Evolutionary conservation across 306 rosid genomes (phyloP).

Genomic region (Elaeagnus macrophylla): DNA sequence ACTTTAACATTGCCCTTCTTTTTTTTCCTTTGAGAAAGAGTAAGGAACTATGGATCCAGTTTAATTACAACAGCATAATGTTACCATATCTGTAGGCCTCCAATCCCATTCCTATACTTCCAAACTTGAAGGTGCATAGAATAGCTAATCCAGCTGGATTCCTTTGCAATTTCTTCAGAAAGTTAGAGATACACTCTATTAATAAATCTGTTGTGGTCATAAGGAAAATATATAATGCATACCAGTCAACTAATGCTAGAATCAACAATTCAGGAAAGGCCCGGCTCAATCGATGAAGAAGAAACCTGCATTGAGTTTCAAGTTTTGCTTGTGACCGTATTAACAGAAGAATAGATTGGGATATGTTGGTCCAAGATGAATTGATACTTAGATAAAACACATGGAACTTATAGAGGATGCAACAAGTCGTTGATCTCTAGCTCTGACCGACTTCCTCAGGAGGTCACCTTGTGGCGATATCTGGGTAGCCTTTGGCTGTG

Average conservation of each 20-base stretch:
- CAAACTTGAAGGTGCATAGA: conserved; percentile 75
- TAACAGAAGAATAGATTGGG: conserved; percentile 1
- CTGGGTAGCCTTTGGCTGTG: conserved; percentile 95
- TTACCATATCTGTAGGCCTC: conserved; percentile 86
- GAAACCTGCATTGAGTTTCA: conserved; percentile 37
- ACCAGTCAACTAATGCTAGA: conserved; percentile 87
- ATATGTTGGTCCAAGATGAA: background rate
- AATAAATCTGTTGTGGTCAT: background rate
- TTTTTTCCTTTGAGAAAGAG: conserved; percentile 9
- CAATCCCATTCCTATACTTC: conserved; percentile 86
- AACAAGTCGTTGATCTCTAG: background rate
- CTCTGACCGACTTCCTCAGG: conserved; percentile 11
- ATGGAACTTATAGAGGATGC: background rate
- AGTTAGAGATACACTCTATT: background rate
- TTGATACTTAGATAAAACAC: background rate
- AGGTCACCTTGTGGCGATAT: conserved; percentile 71
- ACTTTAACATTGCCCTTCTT: background rate
- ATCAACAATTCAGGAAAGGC: conserved; percentile 73
- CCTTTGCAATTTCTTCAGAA: conserved; percentile 24
- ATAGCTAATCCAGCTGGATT: conserved; percentile 95
- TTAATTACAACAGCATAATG: background rate
- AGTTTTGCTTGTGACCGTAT: conserved; percentile 7
- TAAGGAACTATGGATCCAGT: background rate
- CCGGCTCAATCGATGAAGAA: conserved; percentile 66
- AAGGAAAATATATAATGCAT: conserved; percentile 7